Evolutionary conservation across 2,329 filamentous ascomycete genomes (phyloP), one percentile per base, ranked within the genome.

Genomic region (Exophiala xenobiotica): DNA sequence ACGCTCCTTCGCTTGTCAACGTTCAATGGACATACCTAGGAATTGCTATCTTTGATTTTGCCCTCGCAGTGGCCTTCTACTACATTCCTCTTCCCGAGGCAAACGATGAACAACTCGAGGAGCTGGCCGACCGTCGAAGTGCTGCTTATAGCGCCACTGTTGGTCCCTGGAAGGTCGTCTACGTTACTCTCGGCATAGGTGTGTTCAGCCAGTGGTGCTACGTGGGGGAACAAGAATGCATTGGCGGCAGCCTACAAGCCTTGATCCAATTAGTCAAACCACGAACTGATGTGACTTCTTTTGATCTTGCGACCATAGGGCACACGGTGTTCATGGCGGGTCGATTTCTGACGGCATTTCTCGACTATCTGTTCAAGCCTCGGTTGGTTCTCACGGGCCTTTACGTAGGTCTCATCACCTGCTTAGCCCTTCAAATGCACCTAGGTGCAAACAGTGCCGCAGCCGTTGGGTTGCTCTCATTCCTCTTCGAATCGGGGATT

Each of bases 1-100:
- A 77, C 49, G 76, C 78, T 0, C 70, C 74, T 1, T 77, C 74
- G 7, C 64, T 85, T 20, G 77, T 84, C 49, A 74, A 81, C 48
- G 80, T 83, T 1, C 82, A 85, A 63, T 85, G 81, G 80, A 77
- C 81, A 0, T 85, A 85, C 54, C 75, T 85, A 2, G 82, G 79
- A 6, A 83, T 85, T 50, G 75, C 80, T 1, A 71, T 85, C 9
- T 82, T 83, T 59, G 81, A 78, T 22, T 72, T 83, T 40, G 65
- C 77, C 3, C 70, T 85, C 9, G 81, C 81, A 1, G 70, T 83
- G 7, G 72, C 74, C 2, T 84, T 82, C 64, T 82, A 79, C 62
- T 84, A 84, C 58, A 67, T 83, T 1, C 81, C 80, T 2, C 70
- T 85, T 1, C 81, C 82, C 0, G 81, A 85, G 67, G 81, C 80